Percentiles rank a stretch among this genome's conserved stretches.
Evolutionary conservation across 495 filamentous ascomycete species (phyloP).

Genomic region (Penicillium cosmopolitanum): DNA sequence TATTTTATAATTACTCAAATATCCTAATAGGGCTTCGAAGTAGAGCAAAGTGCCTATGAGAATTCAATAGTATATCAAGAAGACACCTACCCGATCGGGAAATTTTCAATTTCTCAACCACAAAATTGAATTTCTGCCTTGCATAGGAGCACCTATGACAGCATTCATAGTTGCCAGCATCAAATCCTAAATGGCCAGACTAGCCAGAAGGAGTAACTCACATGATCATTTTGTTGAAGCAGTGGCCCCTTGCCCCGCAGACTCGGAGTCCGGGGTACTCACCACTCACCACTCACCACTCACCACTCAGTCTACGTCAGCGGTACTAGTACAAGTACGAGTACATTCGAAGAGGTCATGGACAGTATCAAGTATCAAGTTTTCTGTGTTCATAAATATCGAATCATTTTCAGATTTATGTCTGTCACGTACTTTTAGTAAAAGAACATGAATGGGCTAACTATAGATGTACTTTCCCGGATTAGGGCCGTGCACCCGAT

Average conservation of each 20-base stretch:
- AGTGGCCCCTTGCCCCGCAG: slow-evolving; percentile 14
- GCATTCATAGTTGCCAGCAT: neutral
- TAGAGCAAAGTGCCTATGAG: no score
- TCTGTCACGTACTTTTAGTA: no score
- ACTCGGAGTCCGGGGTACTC: neutral
- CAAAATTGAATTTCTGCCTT: no score
- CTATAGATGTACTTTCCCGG: no score
- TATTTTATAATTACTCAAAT: no score
- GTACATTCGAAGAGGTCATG: neutral
- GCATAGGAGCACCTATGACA: neutral
- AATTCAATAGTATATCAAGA: no score
- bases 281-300: neutral
- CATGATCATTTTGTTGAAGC: slow-evolving; percentile 3
- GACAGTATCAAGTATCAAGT: neutral
- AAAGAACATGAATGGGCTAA: no score
- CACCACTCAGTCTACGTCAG: neutral
- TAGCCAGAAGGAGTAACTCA: slow-evolving; percentile 8
- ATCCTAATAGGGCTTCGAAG: no score
- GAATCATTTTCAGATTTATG: no score
- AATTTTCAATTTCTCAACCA: no score
- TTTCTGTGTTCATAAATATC: no score
- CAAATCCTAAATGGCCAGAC: neutral
- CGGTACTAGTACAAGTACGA: neutral
- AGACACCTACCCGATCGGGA: no score
- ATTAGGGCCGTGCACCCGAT: slow-evolving; percentile 4